phyloP scores from a whole-genome alignment of 208 protist species.

The Zelonia costaricensis region DNA sequence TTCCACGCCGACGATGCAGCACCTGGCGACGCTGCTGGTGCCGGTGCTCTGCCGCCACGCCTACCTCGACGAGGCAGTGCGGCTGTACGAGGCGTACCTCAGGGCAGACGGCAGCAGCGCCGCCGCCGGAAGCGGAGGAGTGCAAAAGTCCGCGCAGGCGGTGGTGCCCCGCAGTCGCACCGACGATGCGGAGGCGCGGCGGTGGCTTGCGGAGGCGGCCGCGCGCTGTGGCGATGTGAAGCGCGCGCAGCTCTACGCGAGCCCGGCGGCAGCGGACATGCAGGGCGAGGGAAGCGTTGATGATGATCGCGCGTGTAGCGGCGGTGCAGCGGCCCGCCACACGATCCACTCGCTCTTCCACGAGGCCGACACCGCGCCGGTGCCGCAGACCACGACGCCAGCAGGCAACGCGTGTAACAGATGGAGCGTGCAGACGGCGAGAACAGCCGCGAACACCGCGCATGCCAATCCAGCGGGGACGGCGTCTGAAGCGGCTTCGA shows the following conservation, averaged over 20 bases:
- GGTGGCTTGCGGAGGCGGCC: constrained; percentile 73
- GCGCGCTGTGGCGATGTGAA: constrained; percentile 61
- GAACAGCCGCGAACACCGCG: no score
- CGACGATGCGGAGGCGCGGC: constrained; percentile 32
- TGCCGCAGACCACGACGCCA: no score
- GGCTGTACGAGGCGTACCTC: constrained; percentile 43
- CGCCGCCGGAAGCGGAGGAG: not conserved
- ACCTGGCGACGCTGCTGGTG: constrained; percentile 71
- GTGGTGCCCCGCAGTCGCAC: constrained; percentile 2
- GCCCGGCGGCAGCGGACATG: not conserved
- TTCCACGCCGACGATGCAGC: constrained; percentile 52
- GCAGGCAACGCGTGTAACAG: no score
- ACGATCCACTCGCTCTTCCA: constrained; percentile 28
- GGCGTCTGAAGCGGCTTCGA: no score
- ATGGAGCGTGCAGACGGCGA: no score
- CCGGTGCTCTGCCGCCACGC: constrained; percentile 58
- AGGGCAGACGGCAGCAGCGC: constrained; percentile 6
- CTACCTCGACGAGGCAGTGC: constrained; percentile 35
- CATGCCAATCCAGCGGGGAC: no score
- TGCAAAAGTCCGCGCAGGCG: no score
- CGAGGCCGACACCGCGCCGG: not conserved
- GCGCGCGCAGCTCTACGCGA: constrained; percentile 11
- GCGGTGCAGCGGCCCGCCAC: not conserved
- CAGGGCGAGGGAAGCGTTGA: not conserved
- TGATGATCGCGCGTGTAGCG: not conserved